These are phyloP conservation scores for Oryza punctata DNA, from an alignment of 176 grass and related monocot species.

Conservation along the genomic window DNA sequence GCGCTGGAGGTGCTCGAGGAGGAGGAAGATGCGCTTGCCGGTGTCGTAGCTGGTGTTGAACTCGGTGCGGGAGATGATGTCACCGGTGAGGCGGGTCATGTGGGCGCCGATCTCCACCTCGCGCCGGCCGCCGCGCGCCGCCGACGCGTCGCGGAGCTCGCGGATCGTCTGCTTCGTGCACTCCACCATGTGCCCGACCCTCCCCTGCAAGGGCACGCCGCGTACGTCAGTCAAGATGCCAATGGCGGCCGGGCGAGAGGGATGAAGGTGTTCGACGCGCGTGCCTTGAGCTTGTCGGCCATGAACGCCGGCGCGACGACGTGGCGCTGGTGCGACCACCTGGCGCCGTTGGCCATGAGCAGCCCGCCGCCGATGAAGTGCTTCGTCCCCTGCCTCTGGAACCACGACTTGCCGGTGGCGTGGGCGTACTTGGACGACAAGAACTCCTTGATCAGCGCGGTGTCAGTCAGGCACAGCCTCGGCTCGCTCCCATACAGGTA, in stretches of 20 bases:
- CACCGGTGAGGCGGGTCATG: constrained; percentile 79
- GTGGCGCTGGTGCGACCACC: constrained; percentile 92
- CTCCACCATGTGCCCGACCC: constrained; percentile 78
- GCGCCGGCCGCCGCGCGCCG: constrained; percentile 6
- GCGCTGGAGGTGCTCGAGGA: constrained; percentile 69
- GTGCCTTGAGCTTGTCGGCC: constrained; percentile 90
- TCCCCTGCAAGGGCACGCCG: constrained; percentile 35
- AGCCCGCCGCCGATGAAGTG: constrained; percentile 87
- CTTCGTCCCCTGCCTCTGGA: constrained; percentile 70
- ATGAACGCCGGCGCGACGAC: constrained; percentile 94
- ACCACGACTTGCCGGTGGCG: constrained; percentile 78
- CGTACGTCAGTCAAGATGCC: background rate
- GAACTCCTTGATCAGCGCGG: constrained; percentile 82
- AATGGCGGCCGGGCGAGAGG: no score
- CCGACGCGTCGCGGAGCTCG: constrained; percentile 38
- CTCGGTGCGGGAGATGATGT: constrained; percentile 88
- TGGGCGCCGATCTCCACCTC: constrained; percentile 77
- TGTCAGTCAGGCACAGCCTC: constrained; percentile 78
- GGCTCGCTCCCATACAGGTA: constrained; percentile 93
- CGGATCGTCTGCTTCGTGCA: constrained; percentile 74
- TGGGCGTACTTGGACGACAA: constrained; percentile 79
- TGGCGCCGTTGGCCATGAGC: constrained; percentile 85
- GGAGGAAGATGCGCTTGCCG: constrained; percentile 66
- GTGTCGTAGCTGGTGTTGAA: constrained; percentile 89
- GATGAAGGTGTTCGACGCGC: background rate